A percentile compares a stretch with the other conserved stretches of the same genome.
Evolutionary conservation across 768 basidiomycete genomes (phyloP).

Genomic region (Naganishia onofrii): DNA sequence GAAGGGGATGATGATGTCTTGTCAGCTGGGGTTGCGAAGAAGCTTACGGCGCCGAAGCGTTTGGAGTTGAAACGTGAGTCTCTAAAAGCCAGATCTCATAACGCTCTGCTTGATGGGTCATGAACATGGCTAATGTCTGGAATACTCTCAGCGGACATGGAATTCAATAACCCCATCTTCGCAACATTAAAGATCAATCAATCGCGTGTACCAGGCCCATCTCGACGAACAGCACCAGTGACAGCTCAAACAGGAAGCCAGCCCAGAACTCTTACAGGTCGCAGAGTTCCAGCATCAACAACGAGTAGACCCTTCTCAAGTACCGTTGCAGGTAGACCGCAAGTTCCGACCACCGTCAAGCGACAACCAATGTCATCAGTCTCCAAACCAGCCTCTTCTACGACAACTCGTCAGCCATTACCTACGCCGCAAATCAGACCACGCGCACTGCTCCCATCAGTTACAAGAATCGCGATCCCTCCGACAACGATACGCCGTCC

Average conservation of each 20-base stretch:
- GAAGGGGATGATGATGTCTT: conserved; percentile 14
- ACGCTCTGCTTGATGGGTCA: not conserved
- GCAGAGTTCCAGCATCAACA: not conserved
- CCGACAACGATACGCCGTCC: not conserved
- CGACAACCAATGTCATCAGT: not conserved
- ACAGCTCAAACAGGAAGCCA: not conserved
- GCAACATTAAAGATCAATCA: conserved; percentile 15
- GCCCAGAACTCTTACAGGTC: not conserved
- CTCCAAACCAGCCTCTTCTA: not conserved
- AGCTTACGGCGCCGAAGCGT: not conserved
- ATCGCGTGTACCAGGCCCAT: not conserved
- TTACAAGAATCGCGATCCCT: not conserved
- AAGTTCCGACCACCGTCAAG: not conserved
- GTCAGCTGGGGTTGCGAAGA: too few species aligned
- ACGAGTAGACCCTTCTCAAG: not conserved
- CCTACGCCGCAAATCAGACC: not conserved
- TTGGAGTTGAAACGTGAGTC: conserved; percentile 12
- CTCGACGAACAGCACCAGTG: not conserved
- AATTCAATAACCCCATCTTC: conserved; percentile 21
- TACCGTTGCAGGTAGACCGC: not conserved
- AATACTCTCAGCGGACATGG: not conserved
- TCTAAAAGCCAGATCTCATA: not conserved
- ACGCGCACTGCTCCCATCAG: not conserved
- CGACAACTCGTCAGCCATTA: not conserved
- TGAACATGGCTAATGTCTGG: not conserved